Base-by-base conservation (phyloP, 2,329 filamentous ascomycete genomes). In the Furcasterigmium furcatum region DNA sequence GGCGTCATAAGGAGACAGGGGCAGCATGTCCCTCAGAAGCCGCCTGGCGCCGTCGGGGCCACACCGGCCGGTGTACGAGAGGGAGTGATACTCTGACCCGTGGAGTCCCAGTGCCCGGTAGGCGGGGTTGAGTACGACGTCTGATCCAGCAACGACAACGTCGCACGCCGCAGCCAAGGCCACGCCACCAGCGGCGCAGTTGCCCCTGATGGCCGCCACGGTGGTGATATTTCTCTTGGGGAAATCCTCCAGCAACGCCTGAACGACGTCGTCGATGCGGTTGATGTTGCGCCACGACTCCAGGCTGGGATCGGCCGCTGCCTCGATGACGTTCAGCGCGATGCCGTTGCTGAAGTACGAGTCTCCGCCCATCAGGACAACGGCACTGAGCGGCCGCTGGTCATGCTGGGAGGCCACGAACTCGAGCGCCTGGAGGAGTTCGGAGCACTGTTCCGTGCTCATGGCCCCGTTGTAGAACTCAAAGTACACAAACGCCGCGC, bases 221-320 rank as follows among this genome's bases (percentile, higher is more conserved):
- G 67, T 70, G 24, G 61, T 52, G 44, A 71, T 65, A 40, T 56
- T 55, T 5, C 57, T 55, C 14, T 50, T 43, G 2, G 67, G 63
- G 25, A 71, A 64, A 13, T 67, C 63, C 22, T 65, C 57, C 5
- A 71, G 53, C 1, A 71, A 50, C 38, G 62, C 59, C 39, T 68
- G 55, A 1, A 68, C 61, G 13, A 70, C 61, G 48, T 70, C 67
- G 46, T 71, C 58, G 52, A 71, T 71, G 43, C 65, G 63, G 48
- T 70, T 71, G 61, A 71, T 71, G 53, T 70, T 71, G 34, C 59
- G 54, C 67, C 67, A 71, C 8, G 67, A 70, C 50, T 70, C 67
- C 9, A 59, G 49, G 0, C 66, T 55, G 4, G 67, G 60, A 45
- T 68, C 62, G 6, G 54, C 45, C 2, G 61, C 61, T 16, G 65